Conservation (phyloP, 495 filamentous ascomycete species). For the Daldinia loculata region DNA sequence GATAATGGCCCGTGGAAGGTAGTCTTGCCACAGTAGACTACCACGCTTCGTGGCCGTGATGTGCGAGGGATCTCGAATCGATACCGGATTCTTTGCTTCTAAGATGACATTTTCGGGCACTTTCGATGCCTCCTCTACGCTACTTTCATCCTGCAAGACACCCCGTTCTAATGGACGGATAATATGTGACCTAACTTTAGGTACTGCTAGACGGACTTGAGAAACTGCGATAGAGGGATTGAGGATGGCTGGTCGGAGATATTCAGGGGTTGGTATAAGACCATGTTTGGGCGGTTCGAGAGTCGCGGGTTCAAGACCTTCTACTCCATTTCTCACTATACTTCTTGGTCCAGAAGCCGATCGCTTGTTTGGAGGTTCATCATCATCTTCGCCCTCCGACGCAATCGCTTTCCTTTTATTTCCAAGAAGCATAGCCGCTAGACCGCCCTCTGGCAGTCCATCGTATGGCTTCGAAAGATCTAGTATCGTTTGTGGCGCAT, state of each 20-base stretch:
- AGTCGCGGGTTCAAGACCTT: conserved; percentile 76
- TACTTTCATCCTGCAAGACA: conserved; percentile 53
- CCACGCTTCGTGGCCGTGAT: conserved; percentile 84
- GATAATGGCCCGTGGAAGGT: conserved; percentile 80
- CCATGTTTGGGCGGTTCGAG: conserved; percentile 63
- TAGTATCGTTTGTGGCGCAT: conserved; percentile 83
- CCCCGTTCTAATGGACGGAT: conserved; percentile 68
- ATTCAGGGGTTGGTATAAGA: conserved; percentile 79
- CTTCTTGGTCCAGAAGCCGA: conserved; percentile 72
- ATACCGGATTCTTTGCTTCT: conserved; percentile 62
- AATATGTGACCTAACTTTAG: conserved; percentile 84
- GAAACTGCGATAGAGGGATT: conserved; percentile 82
- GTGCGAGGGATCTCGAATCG: conserved; percentile 79
- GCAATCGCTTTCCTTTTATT: conserved; percentile 87
- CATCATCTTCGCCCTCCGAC: conserved; percentile 70
- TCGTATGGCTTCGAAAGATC: conserved; percentile 96
- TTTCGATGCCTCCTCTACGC: conserved; percentile 67
- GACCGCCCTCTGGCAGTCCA: conserved; percentile 87
- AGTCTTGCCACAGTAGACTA: conserved; percentile 92
- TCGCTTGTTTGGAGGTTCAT: conserved; percentile 69
- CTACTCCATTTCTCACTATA: conserved; percentile 76
- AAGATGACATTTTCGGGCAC: conserved; percentile 63
- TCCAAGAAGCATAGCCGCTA: conserved; percentile 84
- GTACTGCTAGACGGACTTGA: conserved; percentile 88
- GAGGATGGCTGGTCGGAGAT: conserved; percentile 84